Base-by-base conservation (phyloP, 768 basidiomycete genomes). In the Pisolithus tinctorius region DNA sequence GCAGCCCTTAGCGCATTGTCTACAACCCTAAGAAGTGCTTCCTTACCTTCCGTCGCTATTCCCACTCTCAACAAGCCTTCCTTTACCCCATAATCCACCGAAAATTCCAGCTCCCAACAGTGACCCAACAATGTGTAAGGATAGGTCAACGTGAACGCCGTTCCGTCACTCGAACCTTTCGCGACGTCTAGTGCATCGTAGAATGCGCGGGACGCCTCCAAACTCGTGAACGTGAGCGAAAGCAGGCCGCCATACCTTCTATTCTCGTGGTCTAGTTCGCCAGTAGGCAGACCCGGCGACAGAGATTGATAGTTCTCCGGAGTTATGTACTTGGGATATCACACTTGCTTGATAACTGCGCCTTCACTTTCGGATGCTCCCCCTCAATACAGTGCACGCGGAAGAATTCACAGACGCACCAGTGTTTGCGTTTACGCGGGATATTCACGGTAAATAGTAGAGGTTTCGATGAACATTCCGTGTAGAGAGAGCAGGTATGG, bases 401-500 rank as follows among this genome's bases (percentile, higher is more conserved):
- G 29, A 99, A 74, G 64, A 86, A 81, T 48, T 88, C 84, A 66
- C 92, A 93, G 50, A 94, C 73, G 40, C 78, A 79, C 63, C 84
- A 3, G 94, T 75, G 65, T 95, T 98, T 30, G 68, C 65, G 66
- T 98, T 90, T 67, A 94, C 83, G 76, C n/a, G 78, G 74, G 4
- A 98, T 73, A 62, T 96, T 78, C 10, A 90, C 80, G 2, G 86
- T 85, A n/a, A 88, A 82, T 9, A 99, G 72, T 14, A 97, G 79
- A 4, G 95, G 95, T 63, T 99, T 98, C 0, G 92, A 93, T 0
- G 95, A 94, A 65, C 95, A 92, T 67, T 99, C 95, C 40, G 86
- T 88, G 69, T 93, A 93, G n/a, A n/a, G n/a, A 98, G 75, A 0
- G 92, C 82, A 6, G 91, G 71, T 20, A 92, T 72, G 0, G 88